Base-by-base conservation (phyloP, 192 early-diverging fungal genomes). In the Coemansia sp. region DNA sequence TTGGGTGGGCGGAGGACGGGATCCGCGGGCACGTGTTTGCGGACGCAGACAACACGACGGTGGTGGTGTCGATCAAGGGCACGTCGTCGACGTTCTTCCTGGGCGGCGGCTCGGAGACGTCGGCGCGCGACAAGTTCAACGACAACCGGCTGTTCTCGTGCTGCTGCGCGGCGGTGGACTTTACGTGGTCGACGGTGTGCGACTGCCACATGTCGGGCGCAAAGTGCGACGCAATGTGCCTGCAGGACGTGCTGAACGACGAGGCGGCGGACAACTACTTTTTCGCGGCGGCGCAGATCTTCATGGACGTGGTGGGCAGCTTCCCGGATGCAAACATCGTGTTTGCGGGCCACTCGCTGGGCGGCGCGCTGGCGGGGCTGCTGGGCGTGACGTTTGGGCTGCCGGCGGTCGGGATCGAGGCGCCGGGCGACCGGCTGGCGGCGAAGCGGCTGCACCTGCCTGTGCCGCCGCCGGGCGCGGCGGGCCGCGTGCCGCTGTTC, bases 121-220 rank as follows among this genome's bases (percentile, higher is more conserved):
- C 84, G 6, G 75, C 81, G 4, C 82, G 83, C 22, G 91, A 93
- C 76, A 92, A 90, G 67, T 74, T 76, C 43, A 93, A 93, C 75
- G 95, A 97, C 78, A 98, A 97, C 68, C 81, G 91, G 10, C 84
- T 97, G 60, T 98, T 96, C 63, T 95, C 92, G 2, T 98, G 96
- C 78, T 98, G 96, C 74, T 98, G 96, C 76, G 96, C 87, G 7
- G 86, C 87, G 35, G 89, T 88, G 9, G 86, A 87, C 46, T 86
- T 85, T 30, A 81, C 80, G 0, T 98, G 96, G 96, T 72, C 66
- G 3, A 73, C 88, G 0, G 89, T 98, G 3, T 98, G 96, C 68
- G 84, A 85, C 62, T 98, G 96, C 74, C 86, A 87, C 57, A 67
- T 73, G 27, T 73, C 78, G 0, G 72, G 80, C 0, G 73, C 80